Percentiles rank a stretch among this genome's conserved stretches.
Conservation (phyloP, 805 yeast species). For the Wickerhamiella brachini region DNA sequence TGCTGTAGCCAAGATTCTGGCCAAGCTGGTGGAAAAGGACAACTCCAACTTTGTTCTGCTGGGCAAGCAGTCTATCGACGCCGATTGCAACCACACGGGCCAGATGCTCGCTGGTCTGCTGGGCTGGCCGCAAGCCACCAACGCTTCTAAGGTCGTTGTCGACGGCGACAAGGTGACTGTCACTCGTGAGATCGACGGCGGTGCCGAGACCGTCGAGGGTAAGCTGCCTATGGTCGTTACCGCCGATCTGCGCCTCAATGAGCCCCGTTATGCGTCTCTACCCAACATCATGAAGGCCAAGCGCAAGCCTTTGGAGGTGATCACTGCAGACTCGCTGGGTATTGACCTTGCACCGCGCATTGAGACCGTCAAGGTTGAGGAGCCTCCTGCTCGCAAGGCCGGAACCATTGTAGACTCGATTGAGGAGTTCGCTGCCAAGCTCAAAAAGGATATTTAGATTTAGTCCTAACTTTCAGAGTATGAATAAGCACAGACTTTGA, state of each 20-base stretch:
- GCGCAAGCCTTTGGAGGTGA: constrained; percentile 75
- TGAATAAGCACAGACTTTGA: too few species aligned
- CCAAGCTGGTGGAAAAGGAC: constrained; percentile 56
- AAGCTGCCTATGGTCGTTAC: constrained; percentile 76
- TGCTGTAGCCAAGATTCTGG: constrained; percentile 73
- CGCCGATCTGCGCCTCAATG: constrained; percentile 86
- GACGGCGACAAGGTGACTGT: constrained; percentile 44
- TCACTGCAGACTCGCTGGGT: constrained; percentile 54
- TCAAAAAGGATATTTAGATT: constrained; percentile 48
- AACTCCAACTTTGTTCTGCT: constrained; percentile 66
- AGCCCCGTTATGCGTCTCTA: constrained; percentile 88
- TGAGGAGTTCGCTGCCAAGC: constrained; percentile 65
- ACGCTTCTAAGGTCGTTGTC: constrained; percentile 61
- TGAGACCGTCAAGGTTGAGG: constrained; percentile 59
- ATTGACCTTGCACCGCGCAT: constrained; percentile 50
- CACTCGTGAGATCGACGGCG: constrained; percentile 91
- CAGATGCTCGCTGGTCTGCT: constrained; percentile 90
- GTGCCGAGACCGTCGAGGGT: constrained; percentile 69
- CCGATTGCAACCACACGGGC: constrained; percentile 89
- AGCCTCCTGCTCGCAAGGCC: constrained; percentile 70
- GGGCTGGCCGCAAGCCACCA: constrained; percentile 94
- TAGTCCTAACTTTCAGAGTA: too few species aligned
- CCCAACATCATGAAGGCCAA: constrained; percentile 98
- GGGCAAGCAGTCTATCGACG: constrained; percentile 96
- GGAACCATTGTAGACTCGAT: constrained; percentile 72